phyloP scores from a whole-genome alignment of 1,284 basidiomycete species.

The Dichomitus squalens region DNA sequence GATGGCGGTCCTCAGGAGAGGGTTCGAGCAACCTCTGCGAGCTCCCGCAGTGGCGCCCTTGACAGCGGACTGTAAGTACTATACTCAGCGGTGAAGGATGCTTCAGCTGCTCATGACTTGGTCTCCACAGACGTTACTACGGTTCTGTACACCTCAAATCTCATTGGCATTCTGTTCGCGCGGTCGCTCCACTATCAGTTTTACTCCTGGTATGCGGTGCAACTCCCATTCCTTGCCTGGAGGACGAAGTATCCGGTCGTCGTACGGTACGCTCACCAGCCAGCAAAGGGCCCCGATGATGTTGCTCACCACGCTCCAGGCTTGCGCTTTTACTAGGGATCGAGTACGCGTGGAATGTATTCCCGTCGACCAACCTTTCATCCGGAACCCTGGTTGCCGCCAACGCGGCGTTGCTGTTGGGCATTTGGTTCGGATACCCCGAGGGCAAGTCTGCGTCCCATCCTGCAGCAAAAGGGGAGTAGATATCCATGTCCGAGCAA shows the following conservation, averaged over 20 bases:
- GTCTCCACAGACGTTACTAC: slow-evolving; percentile 69
- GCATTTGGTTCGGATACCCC: slow-evolving; percentile 62
- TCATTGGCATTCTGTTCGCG: slow-evolving; percentile 91
- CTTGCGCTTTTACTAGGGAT: slow-evolving; percentile 61
- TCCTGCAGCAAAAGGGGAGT: slow-evolving; percentile 7
- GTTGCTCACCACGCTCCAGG: slow-evolving; percentile 41
- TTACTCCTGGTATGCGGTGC: slow-evolving; percentile 96
- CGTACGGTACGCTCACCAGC: slow-evolving; percentile 56
- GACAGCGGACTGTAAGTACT: slow-evolving; percentile 60
- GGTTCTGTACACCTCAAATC: slow-evolving; percentile 87
- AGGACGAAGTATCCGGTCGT: slow-evolving; percentile 64
- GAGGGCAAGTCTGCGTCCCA: slow-evolving; percentile 32
- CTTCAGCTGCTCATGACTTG: not conserved
- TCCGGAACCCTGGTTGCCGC: slow-evolving; percentile 64
- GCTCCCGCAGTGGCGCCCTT: slow-evolving; percentile 50
- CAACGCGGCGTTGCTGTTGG: slow-evolving; percentile 61
- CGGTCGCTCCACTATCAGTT: slow-evolving; percentile 99
- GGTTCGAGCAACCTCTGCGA: slow-evolving; percentile 50
- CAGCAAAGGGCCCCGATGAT: not conserved
- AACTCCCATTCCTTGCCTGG: slow-evolving; percentile 86
- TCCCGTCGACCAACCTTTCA: slow-evolving; percentile 77
- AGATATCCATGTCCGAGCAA: not conserved
- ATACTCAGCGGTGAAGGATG: slow-evolving; percentile 11
- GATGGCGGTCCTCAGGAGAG: slow-evolving; percentile 53
- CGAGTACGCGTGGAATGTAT: slow-evolving; percentile 89